Evolutionary conservation across 139 green algal species (phyloP), one percentile per base, ranked within the genome.

Genomic region (Chlorella sp.): DNA sequence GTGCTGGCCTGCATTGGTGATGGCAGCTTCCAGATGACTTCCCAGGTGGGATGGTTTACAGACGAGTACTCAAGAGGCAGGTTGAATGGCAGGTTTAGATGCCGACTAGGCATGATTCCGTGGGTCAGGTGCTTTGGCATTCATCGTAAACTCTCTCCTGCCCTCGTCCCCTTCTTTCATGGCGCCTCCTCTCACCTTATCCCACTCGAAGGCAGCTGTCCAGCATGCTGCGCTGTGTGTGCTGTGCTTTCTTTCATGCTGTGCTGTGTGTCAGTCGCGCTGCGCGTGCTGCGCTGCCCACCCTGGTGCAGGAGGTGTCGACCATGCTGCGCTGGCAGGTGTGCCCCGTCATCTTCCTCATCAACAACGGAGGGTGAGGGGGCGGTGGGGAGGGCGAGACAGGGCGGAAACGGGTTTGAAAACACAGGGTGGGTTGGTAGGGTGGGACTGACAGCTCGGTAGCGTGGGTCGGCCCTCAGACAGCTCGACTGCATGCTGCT

Each of bases 271-370:
- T 19, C 76, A 57, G 36, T 4, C 3, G 16, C 26, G 14, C 21
- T 71, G 64, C 64, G 24, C 64, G 11, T 71, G 64, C 64, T 32
- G 64, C 14, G 69, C 69, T 77, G 69, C 21, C 69, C 21, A 24
- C 68, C 21, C 77, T 85, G 57, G 76, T 53, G 60, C 94, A 96
- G 92, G 93, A 96, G 81, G 86, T 98, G 42, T 94, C 92, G 16
- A 97, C 93, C n/a, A 96, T 98, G 94, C 91, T 98, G 83, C 91
- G 94, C 4, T 96, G 94, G 84, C 57, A 79, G 11, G 40, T 91
- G 24, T 94, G 94, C 84, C 95, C 96, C 32, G 93, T 98, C 87
- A 97, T 98, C 83, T 91, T 98, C 83, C 94, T 98, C 12, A 93
- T 98, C 91, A 98, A 98, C 93, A 98, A 98, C 86, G 91, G 77